Evolutionary conservation across 352 stramenopile genomes (phyloP).

Genomic region (Plasmopara muralis): DNA sequence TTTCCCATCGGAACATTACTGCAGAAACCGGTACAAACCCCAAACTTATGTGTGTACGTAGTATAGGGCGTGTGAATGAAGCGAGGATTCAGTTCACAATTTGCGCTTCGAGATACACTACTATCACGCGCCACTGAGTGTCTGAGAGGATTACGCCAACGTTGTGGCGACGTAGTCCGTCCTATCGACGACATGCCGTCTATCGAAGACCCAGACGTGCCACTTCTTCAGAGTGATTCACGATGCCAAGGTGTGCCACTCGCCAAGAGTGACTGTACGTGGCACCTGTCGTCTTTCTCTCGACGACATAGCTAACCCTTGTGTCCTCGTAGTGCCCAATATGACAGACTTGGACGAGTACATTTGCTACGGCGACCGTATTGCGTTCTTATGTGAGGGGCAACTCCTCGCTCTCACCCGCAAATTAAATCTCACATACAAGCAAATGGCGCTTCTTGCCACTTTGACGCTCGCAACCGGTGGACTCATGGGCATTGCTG

Average conservation of each 20-base stretch:
- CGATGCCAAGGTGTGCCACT: slow-evolving; percentile 11
- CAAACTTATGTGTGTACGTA: too few relatives aligned
- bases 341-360: slow-evolving; percentile 42
- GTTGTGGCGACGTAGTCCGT: slow-evolving; percentile 19
- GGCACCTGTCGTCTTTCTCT: background rate
- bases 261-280: slow-evolving; percentile 23
- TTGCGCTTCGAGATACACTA: too few relatives aligned
- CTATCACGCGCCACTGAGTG: background rate
- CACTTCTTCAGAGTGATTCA: slow-evolving; percentile 21
- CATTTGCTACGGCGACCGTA: slow-evolving; percentile 67
- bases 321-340: slow-evolving; percentile 2
- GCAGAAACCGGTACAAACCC: too few relatives aligned
- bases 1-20: too few relatives aligned
- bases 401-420: slow-evolving; percentile 59
- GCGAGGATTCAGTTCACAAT: too few relatives aligned
- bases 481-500: slow-evolving; percentile 55
- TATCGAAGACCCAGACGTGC: slow-evolving; percentile 17
- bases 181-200: slow-evolving; percentile 19
- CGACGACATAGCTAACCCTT: slow-evolving; percentile 5
- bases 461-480: slow-evolving; percentile 45
- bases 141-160: slow-evolving; percentile 20
- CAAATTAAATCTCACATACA: slow-evolving; percentile 74
- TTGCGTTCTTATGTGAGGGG: slow-evolving; percentile 67
- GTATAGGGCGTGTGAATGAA: too few relatives aligned
- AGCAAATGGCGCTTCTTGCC: slow-evolving; percentile 59